These are phyloP conservation scores for Lactarius sanguifluus DNA, from an alignment of 768 basidiomycete genomes.

Conservation along the genomic window DNA sequence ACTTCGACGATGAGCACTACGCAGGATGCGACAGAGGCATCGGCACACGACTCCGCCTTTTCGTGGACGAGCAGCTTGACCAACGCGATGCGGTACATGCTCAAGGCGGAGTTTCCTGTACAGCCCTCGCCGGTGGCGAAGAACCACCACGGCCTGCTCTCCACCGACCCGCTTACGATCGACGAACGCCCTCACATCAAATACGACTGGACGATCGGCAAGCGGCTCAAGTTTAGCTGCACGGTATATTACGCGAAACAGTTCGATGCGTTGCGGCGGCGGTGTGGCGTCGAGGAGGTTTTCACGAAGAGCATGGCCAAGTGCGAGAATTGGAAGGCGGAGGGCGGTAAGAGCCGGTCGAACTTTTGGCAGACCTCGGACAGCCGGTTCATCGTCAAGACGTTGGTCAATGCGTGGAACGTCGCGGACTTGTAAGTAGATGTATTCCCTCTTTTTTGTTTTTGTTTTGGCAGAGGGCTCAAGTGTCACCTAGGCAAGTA, in stretches of 20 bases:
- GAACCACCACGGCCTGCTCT: constrained; percentile 52
- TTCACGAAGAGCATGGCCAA: constrained; percentile 60
- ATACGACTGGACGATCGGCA: constrained; percentile 77
- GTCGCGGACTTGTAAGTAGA: constrained; percentile 73
- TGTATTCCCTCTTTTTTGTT: neutral
- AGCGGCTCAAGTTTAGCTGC: constrained; percentile 72
- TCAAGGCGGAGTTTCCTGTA: constrained; percentile 40
- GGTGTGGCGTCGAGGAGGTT: constrained; percentile 62
- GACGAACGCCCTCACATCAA: constrained; percentile 81
- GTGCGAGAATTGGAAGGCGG: constrained; percentile 68
- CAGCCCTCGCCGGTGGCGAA: constrained; percentile 39
- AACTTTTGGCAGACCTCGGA: constrained; percentile 84
- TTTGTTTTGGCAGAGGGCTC: neutral
- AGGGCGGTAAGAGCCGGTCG: constrained; percentile 77
- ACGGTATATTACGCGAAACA: constrained; percentile 82
- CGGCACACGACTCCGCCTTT: constrained; percentile 33
- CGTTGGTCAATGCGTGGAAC: constrained; percentile 83
- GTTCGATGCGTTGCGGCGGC: constrained; percentile 63
- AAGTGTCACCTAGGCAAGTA: constrained; percentile 54
- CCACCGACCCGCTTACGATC: constrained; percentile 41
- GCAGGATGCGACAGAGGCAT: constrained; percentile 13
- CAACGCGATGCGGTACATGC: constrained; percentile 59
- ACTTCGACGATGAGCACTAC: constrained; percentile 21
- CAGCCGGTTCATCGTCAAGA: constrained; percentile 80
- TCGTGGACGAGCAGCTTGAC: constrained; percentile 55